These are phyloP conservation scores for Cordyceps farinosa DNA, from an alignment of 2,329 filamentous ascomycete species.

Conservation along the genomic window DNA sequence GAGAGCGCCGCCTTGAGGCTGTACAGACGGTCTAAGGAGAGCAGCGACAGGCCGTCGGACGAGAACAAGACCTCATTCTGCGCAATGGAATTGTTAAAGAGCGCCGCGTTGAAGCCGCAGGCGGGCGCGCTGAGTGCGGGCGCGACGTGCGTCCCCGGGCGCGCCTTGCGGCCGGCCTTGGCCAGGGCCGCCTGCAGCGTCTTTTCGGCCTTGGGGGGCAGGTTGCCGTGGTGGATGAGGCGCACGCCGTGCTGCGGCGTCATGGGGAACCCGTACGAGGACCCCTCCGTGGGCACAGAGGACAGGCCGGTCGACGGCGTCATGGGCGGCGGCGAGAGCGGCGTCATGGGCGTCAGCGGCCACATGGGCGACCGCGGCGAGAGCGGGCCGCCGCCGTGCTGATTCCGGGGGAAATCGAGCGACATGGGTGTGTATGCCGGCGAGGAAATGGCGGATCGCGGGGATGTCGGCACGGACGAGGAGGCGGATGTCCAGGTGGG, in stretches of 20 bases:
- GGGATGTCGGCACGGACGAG: constrained; percentile 6
- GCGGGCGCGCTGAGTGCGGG: constrained; percentile 42
- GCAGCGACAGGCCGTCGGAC: constrained; percentile 55
- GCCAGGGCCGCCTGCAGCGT: constrained; percentile 45
- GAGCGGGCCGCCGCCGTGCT: constrained; percentile 31
- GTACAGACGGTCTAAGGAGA: constrained; percentile 60
- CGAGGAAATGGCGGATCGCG: constrained; percentile 29
- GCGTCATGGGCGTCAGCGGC: constrained; percentile 44
- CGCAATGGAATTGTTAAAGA: constrained; percentile 53
- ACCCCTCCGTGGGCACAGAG: constrained; percentile 35
- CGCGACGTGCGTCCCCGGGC: constrained; percentile 25
- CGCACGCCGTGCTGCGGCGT: constrained; percentile 35
- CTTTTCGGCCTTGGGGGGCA: constrained; percentile 46
- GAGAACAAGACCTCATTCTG: constrained; percentile 62
- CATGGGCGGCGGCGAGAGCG: constrained; percentile 38
- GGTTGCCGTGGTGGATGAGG: constrained; percentile 45
- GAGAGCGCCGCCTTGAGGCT: constrained; percentile 60
- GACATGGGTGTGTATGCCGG: constrained; percentile 32
- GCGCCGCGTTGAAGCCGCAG: constrained; percentile 46
- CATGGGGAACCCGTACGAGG: constrained; percentile 28
- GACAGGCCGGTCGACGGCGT: constrained; percentile 44
- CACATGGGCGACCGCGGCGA: constrained; percentile 40
- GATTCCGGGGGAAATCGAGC: constrained; percentile 27
- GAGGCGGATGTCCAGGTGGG: constrained; percentile 19
- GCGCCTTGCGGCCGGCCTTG: constrained; percentile 38